Evolutionary conservation across 805 yeast genomes (phyloP).

Genomic region (Ogataea allantospora): DNA sequence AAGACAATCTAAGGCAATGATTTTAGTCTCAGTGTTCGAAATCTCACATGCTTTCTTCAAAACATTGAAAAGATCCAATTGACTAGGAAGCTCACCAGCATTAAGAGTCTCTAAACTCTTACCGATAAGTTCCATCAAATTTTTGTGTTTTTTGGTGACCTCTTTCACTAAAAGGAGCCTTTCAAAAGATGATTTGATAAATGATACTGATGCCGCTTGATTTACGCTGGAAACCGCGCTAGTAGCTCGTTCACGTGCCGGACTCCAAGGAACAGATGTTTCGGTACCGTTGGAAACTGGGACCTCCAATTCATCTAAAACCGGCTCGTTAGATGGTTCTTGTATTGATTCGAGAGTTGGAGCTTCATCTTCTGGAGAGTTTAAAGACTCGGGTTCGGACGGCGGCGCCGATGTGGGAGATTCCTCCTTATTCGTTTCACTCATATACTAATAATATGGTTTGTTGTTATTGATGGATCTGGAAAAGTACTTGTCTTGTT

Average conservation of each 20-base stretch:
- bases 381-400: neutral
- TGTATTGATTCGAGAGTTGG: neutral
- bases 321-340: neutral
- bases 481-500: neutral
- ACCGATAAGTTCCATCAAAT: constrained; percentile 36
- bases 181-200: constrained; percentile 34
- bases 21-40: constrained; percentile 59
- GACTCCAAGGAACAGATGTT: constrained; percentile 4
- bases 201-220: constrained; percentile 32
- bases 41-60: constrained; percentile 73
- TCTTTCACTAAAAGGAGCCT: constrained; percentile 32
- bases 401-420: constrained; percentile 9
- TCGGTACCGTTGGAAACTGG: constrained; percentile 4
- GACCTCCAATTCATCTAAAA: neutral
- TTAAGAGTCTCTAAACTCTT: constrained; percentile 44
- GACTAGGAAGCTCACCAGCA: constrained; percentile 40
- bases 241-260: constrained; percentile 10
- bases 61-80: constrained; percentile 69
- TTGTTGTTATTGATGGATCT: neutral
- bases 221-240: constrained; percentile 18
- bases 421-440: constrained; percentile 8
- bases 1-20: constrained; percentile 77
- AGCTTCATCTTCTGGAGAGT: neutral
- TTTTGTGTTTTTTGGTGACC: constrained; percentile 43
- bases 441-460: constrained; percentile 1